Evolutionary conservation across 2,329 filamentous ascomycete genomes (phyloP).

Genomic region (Immersiporthe knoxdaviesiana): DNA sequence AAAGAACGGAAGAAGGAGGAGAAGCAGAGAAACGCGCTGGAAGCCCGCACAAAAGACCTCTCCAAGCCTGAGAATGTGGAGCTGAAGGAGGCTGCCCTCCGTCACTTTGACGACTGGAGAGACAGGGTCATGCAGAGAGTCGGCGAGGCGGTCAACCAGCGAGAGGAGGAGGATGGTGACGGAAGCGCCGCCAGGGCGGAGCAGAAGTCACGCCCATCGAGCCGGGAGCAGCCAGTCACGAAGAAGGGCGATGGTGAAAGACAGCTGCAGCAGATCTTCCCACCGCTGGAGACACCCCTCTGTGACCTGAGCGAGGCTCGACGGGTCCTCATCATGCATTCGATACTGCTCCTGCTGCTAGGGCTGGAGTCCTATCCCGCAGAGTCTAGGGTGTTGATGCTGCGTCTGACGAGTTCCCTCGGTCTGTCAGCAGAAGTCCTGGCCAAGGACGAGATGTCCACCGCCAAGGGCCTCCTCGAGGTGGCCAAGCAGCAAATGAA

Average conservation of each 20-base stretch:
- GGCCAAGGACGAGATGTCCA: slow-evolving; percentile 72
- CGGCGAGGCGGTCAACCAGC: slow-evolving; percentile 63
- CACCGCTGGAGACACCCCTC: slow-evolving; percentile 58
- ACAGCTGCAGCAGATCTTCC: slow-evolving; percentile 54
- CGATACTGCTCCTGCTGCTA: slow-evolving; percentile 69
- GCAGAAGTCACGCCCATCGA: slow-evolving; percentile 49
- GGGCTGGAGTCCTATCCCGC: slow-evolving; percentile 76
- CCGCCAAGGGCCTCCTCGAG: slow-evolving; percentile 75
- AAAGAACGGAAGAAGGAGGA: slow-evolving; percentile 14
- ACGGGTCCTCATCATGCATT: slow-evolving; percentile 40
- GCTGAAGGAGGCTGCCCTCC: slow-evolving; percentile 59
- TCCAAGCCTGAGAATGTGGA: slow-evolving; percentile 39
- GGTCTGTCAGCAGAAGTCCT: slow-evolving; percentile 64
- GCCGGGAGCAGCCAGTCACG: slow-evolving; percentile 43
- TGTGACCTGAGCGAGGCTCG: slow-evolving; percentile 47
- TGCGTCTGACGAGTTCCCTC: slow-evolving; percentile 71
- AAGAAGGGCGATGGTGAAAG: slow-evolving; percentile 44
- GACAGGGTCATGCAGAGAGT: slow-evolving; percentile 69
- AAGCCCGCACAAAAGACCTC: slow-evolving; percentile 24
- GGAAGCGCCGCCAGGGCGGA: slow-evolving; percentile 47
- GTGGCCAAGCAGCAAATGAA: slow-evolving; percentile 61
- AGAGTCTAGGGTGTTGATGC: slow-evolving; percentile 69
- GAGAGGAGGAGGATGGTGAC: slow-evolving; percentile 47
- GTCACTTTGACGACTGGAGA: slow-evolving; percentile 79
- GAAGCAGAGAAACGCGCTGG: slow-evolving; percentile 25